phyloP scores from a whole-genome alignment of 1,284 basidiomycete genomes.

The Puccinia horiana region DNA sequence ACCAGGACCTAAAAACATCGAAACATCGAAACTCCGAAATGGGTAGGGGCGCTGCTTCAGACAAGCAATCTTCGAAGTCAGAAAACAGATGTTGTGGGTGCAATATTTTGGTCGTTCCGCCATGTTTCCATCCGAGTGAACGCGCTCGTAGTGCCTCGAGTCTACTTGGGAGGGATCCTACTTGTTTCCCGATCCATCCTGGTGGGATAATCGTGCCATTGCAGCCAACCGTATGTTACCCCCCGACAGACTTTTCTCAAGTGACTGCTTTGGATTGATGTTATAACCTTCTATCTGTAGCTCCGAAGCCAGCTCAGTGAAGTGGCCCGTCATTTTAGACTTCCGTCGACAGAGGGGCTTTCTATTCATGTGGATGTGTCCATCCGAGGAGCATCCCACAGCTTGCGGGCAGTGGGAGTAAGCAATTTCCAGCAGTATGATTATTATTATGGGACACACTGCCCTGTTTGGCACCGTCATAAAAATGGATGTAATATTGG shows the following conservation, averaged over 20 bases:
- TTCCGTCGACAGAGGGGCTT: not conserved
- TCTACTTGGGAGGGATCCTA: not conserved
- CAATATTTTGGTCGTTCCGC: not conserved
- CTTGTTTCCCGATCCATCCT: constrained; percentile 8
- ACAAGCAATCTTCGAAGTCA: not conserved
- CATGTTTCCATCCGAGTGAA: not conserved
- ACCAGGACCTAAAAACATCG: not conserved
- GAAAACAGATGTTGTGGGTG: not conserved
- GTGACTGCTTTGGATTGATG: not conserved
- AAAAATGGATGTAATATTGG: too few species aligned
- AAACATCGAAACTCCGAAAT: not conserved
- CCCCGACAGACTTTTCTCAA: not conserved
- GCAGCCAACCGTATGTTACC: not conserved
- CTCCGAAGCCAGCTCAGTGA: not conserved
- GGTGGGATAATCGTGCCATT: constrained; percentile 16
- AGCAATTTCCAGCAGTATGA: not conserved
- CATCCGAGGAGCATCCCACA: not conserved
- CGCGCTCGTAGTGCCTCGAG: not conserved
- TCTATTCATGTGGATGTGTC: not conserved
- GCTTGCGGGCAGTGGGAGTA: not conserved
- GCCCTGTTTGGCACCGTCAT: too few species aligned
- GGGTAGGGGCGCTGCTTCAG: not conserved
- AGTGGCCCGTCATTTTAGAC: not conserved
- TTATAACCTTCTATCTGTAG: not conserved
- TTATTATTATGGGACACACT: not conserved